phyloP scores from a whole-genome alignment of 306 rosid species.

The Mimosa pudica region DNA sequence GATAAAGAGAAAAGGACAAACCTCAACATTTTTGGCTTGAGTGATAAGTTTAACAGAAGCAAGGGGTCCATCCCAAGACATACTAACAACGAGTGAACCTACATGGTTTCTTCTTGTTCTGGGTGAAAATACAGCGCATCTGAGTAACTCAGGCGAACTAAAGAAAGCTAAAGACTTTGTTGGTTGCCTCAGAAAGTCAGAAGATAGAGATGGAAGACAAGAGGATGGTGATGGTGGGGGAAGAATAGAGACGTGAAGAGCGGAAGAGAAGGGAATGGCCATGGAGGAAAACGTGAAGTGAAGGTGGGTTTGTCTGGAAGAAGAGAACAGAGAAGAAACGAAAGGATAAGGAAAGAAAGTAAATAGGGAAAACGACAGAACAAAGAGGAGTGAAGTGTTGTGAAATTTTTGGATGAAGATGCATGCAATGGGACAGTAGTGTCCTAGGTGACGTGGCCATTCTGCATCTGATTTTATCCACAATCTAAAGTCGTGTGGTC shows the following conservation, averaged over 20 bases:
- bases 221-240: slow-evolving; percentile 30
- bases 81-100: slow-evolving; percentile 38
- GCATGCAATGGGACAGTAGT: neutral
- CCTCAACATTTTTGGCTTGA: slow-evolving; percentile 85
- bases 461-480: neutral
- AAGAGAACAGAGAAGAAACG: neutral
- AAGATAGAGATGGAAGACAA: slow-evolving; percentile 20
- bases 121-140: slow-evolving; percentile 32
- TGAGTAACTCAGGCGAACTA: slow-evolving; percentile 37
- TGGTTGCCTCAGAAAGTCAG: slow-evolving; percentile 26
- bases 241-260: slow-evolving; percentile 27
- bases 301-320: neutral
- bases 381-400: neutral
- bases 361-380: neutral
- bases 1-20: neutral
- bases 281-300: slow-evolving; percentile 22
- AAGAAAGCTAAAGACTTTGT: slow-evolving; percentile 40
- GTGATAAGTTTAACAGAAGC: slow-evolving; percentile 87
- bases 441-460: neutral
- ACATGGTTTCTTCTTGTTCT: slow-evolving; percentile 35
- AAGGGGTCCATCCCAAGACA: slow-evolving; percentile 66
- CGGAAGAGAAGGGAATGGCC: slow-evolving; percentile 45
- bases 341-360: neutral
- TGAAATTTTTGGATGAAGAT: neutral
- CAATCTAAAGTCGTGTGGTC: neutral